phyloP scores from a whole-genome alignment of 805 yeast species.

The Yarrowia divulgata region DNA sequence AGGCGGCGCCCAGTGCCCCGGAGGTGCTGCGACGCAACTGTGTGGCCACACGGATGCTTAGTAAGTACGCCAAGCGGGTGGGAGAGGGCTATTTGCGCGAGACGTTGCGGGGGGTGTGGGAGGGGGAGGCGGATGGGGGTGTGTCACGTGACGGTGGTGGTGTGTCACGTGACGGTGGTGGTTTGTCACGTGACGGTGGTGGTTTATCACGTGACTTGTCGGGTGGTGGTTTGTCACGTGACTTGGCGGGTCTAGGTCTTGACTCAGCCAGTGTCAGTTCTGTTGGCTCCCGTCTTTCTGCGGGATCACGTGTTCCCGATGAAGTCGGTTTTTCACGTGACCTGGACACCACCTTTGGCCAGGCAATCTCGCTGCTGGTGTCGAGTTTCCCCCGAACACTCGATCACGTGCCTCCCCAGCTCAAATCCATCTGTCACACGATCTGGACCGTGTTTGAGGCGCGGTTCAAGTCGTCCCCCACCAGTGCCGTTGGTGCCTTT shows the following conservation, averaged over 20 bases:
- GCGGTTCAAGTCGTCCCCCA: slow-evolving; percentile 66
- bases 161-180: slow-evolving; percentile 4
- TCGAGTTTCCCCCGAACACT: slow-evolving; percentile 66
- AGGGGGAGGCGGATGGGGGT: slow-evolving; percentile 47
- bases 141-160: no score
- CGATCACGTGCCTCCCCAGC: slow-evolving; percentile 14
- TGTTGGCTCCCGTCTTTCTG: background rate
- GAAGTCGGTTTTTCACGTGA: background rate
- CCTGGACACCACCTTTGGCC: slow-evolving; percentile 43
- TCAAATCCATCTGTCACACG: slow-evolving; percentile 63
- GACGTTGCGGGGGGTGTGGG: slow-evolving; percentile 68
- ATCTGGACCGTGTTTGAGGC: slow-evolving; percentile 63
- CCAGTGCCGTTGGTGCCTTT: slow-evolving; percentile 82
- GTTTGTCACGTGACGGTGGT: background rate
- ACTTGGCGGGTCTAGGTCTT: background rate
- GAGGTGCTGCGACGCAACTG: slow-evolving; percentile 83
- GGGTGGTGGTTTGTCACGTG: background rate
- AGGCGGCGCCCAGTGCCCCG: slow-evolving; percentile 64
- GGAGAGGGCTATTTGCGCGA: slow-evolving; percentile 65
- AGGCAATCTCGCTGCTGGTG: slow-evolving; percentile 42
- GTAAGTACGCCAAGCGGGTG: slow-evolving; percentile 71
- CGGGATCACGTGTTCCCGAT: background rate
- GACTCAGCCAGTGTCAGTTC: background rate
- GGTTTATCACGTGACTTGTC: no score
- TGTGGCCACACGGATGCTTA: slow-evolving; percentile 77